Evolutionary conservation across 2,329 filamentous ascomycete genomes (phyloP).

Genomic region (Dothistroma pini): DNA sequence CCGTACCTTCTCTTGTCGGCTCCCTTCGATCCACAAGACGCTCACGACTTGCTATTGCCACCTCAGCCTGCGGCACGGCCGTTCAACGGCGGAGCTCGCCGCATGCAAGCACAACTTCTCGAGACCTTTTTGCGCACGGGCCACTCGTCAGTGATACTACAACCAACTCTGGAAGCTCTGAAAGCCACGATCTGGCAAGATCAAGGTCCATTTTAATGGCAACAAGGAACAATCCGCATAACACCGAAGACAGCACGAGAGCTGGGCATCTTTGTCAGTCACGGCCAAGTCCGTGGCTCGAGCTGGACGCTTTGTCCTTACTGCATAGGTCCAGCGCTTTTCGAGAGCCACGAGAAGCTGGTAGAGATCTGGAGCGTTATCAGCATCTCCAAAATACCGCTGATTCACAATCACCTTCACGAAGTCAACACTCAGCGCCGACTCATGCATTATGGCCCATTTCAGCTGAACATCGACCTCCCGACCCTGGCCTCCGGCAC

Average conservation of each 20-base stretch:
- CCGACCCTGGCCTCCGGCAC: neutral
- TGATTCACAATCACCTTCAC: neutral
- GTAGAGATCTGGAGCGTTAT: neutral
- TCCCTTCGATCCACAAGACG: neutral
- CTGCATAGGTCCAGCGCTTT: neutral
- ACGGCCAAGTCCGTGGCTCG: neutral
- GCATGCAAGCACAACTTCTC: neutral
- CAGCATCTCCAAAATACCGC: neutral
- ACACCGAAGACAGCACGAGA: neutral
- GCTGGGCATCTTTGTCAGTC: neutral
- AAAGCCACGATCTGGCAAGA: neutral
- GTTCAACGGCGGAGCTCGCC: neutral
- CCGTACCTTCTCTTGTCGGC: neutral
- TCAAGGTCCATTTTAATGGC: neutral
- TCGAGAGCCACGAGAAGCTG: neutral
- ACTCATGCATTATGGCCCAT: neutral
- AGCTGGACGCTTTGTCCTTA: neutral
- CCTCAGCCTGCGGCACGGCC: neutral
- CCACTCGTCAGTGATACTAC: neutral
- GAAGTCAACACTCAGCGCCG: neutral
- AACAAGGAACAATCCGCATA: neutral
- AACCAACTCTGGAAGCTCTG: neutral
- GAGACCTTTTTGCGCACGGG: neutral
- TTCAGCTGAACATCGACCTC: neutral
- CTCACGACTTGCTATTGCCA: neutral